Evolutionary conservation across 495 filamentous ascomycete genomes (phyloP).

Genomic region (Annulohypoxylon bovei): DNA sequence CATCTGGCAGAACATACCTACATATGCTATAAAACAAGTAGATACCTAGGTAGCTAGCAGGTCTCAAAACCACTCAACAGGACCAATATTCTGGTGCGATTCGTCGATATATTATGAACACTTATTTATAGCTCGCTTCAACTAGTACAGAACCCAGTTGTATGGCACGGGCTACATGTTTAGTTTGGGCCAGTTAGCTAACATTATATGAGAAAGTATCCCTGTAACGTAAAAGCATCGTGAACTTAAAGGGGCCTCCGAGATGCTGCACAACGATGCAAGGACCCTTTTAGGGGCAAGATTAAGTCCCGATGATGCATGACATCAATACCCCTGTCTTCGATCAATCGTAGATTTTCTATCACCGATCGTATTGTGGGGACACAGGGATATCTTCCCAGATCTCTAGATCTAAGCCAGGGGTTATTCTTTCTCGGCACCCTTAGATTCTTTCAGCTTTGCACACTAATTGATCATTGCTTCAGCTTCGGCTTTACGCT

Average conservation of each 20-base stretch:
- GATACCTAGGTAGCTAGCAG: too few relatives aligned
- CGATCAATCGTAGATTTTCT: conserved; percentile 36
- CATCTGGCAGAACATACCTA: too few relatives aligned
- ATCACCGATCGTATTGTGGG: conserved; percentile 32
- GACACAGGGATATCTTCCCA: conserved; percentile 11
- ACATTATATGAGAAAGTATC: too few relatives aligned
- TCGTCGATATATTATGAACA: too few relatives aligned
- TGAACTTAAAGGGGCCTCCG: background rate
- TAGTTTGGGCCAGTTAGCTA: too few relatives aligned
- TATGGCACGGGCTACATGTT: background rate
- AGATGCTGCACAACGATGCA: background rate
- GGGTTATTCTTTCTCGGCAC: background rate
- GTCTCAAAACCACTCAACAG: too few relatives aligned
- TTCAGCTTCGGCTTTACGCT: background rate
- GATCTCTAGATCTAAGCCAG: conserved; percentile 12
- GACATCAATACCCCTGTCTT: conserved; percentile 29
- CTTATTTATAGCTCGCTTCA: background rate
- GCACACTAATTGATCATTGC: background rate
- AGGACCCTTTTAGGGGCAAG: conserved; percentile 9
- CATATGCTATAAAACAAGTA: too few relatives aligned
- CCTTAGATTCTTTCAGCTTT: background rate
- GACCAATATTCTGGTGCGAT: too few relatives aligned
- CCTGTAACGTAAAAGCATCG: conserved; percentile 13
- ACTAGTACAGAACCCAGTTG: background rate
- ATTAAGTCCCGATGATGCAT: conserved; percentile 28